Percentiles rank a stretch among this genome's conserved stretches.
phyloP scores from a whole-genome alignment of 768 basidiomycete species.

The Myochromella boudieri region DNA sequence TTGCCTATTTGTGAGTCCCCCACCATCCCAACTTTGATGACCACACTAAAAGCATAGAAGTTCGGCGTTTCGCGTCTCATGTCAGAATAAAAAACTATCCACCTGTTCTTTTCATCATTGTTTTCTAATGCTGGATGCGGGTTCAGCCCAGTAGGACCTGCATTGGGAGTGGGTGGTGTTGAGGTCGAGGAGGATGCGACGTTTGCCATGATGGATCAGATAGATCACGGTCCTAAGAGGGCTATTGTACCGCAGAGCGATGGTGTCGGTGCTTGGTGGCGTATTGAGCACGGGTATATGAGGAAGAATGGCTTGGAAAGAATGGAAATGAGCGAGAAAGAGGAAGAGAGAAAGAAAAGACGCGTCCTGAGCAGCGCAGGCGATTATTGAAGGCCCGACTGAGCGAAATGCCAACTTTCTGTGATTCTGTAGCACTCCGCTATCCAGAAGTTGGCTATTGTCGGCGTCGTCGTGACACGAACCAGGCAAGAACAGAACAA shows the following conservation, averaged over 20 bases:
- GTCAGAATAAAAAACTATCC: slow-evolving; percentile 6
- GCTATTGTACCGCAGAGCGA: slow-evolving; percentile 17
- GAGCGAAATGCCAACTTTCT: slow-evolving; percentile 31
- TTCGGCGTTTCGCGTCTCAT: slow-evolving; percentile 3
- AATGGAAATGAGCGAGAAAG: slow-evolving; percentile 21
- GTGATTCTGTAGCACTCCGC: no score
- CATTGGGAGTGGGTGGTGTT: slow-evolving; percentile 38
- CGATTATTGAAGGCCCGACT: slow-evolving; percentile 28
- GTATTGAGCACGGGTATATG: slow-evolving; percentile 19
- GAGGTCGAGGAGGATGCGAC: slow-evolving; percentile 51
- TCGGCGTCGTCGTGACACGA: slow-evolving; percentile 35
- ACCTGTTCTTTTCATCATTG: slow-evolving; percentile 78
- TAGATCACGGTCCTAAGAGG: slow-evolving; percentile 15
- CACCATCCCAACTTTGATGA: slow-evolving; percentile 99
- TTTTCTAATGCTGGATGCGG: slow-evolving; percentile 51
- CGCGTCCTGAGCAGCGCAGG: slow-evolving; percentile 33
- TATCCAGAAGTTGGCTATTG: slow-evolving; percentile 21
- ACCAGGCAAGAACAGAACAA: slow-evolving; percentile 22
- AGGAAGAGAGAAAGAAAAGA: slow-evolving; percentile 36
- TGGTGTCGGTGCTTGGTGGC: slow-evolving; percentile 14
- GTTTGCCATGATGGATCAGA: slow-evolving; percentile 43
- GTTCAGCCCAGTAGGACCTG: slow-evolving; percentile 55
- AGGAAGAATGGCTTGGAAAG: slow-evolving; percentile 20
- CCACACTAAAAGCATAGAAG: slow-evolving; percentile 54
- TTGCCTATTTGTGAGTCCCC: slow-evolving; percentile 99